Base-by-base conservation (phyloP, 208 protist genomes). In the Angomonas desouzai region DNA sequence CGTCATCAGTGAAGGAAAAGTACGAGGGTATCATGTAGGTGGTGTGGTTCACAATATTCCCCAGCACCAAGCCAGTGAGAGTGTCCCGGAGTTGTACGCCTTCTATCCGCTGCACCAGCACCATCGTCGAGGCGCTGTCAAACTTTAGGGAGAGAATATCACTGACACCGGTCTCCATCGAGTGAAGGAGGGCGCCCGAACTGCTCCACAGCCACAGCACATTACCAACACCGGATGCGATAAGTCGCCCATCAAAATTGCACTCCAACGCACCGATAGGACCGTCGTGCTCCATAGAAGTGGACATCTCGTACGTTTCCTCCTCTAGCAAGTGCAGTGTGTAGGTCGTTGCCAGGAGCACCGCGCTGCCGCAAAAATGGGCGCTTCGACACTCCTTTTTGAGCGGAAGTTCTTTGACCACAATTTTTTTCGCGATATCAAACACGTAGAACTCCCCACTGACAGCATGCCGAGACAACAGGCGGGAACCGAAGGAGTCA, bases 131-230 rank as follows among this genome's bases (percentile, higher is more conserved):
- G 55, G 55, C 83, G 10, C 69, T 45, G 64, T 83, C 80, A 70
- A 95, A 82, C 62, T 63, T 57, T 55, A 92, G 62, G 47, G 62
- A 66, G 20, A 79, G 75, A 57, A 95, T 62, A 22, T 84, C 79
- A 58, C 76, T 86, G 20, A 76, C 36, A 7, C 81, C 81, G 3
- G 69, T 34, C 48, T 78, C 75, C 13, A 92, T 66, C 20, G 76
- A 58, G 62, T 94, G 83, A 40, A 94, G 74, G 36, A 94, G 69
- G 30, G 85, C 73, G 18, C 88, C 88, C 1, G 29, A 13, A 20
- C 69, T 59, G 18, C 69, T 86, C 88, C 88, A 94, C n/a, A 92
- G 64, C 68, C 75, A 85, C 32, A 94, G 67, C 61, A 75, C 68
- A 25, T 66, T 67, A 48, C 76, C 77, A 7, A 87, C 80, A 62